A percentile compares a stretch with the other conserved stretches of the same genome.
phyloP scores from a whole-genome alignment of 495 filamentous ascomycete species.

The Cenococcum geophilum region DNA sequence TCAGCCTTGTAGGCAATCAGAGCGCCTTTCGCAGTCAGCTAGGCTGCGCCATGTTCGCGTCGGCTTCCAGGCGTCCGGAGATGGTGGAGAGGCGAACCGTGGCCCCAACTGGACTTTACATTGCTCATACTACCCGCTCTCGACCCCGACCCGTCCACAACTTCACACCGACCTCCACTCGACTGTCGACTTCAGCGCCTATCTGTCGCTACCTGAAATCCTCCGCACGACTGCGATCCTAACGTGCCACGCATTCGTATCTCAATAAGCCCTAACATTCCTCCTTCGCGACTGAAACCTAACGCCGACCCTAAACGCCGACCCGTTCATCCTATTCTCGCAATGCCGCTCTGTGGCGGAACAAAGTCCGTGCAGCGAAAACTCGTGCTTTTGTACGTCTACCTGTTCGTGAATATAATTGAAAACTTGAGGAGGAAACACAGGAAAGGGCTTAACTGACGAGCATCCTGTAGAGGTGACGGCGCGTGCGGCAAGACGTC shows the following conservation, averaged over 20 bases:
- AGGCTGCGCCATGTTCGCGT: neutral
- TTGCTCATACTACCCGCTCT: neutral
- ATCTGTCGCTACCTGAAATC: neutral
- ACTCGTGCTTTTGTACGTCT: conserved; percentile 86
- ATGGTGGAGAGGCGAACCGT: neutral
- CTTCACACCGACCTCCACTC: neutral
- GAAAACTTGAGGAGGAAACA: neutral
- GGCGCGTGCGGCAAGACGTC: conserved; percentile 98
- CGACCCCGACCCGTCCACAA: neutral
- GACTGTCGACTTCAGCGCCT: neutral
- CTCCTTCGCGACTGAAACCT: neutral
- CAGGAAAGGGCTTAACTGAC: conserved; percentile 25
- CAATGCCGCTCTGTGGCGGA: conserved; percentile 59
- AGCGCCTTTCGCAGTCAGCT: neutral
- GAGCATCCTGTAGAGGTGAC: conserved; percentile 62
- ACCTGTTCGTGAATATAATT: neutral
- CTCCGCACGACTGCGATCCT: neutral
- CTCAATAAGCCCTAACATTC: neutral
- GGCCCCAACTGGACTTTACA: conserved; percentile 1
- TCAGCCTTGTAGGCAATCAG: neutral
- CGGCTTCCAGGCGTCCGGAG: neutral
- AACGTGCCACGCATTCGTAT: neutral
- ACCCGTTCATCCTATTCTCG: conserved; percentile 33
- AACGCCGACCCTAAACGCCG: conserved; percentile 7
- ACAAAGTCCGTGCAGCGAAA: conserved; percentile 87